Base-by-base conservation (phyloP, 257 asterid species). In the Salvia rosmarinus region DNA sequence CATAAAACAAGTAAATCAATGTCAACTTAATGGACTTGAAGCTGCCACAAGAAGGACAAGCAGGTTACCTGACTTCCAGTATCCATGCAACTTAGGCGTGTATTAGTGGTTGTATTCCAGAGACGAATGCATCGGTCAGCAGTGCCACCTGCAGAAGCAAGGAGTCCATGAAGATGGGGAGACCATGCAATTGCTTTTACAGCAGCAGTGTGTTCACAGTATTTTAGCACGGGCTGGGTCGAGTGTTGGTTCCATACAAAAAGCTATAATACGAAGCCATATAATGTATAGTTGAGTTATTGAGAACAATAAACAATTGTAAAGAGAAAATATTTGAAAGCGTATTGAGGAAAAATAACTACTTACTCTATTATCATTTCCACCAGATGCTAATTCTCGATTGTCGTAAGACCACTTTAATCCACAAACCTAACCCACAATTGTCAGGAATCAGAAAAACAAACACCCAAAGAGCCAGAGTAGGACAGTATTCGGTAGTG, bases 161-260 rank as follows among this genome's bases (percentile, higher is more conserved):
- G 96, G 67, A 91, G 96, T n/a, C 99, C 99, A 63, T 94, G 93
- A 67, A 88, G 86, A 85, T 94, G 99, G 57, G 99, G 99, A 6
- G 98, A 94, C 99, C 99, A 94, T 23, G 99, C 95, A 76, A 94
- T 94, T 59, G 99, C 99, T 82, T 94, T 94, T 10, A 94, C 99
- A 70, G 99, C 99, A 49, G 99, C 99, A 65, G 95, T 91, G 80
- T 94, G 99, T 84, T 89, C 98, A 62, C 95, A 85, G 73, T 86
- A 91, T 80, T 89, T 94, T 42, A 91, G 76, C 59, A 89, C 90
- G 3, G 99, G 99, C 75, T 86, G 96, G 11, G 88, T 86, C 32
- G 98, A 94, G 55, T 91, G 90, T 73, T 85, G 92, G 82, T 91
- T 94, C 99, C 99, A 94, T 69, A 91, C 95, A 17, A 94, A 83